phyloP scores from a whole-genome alignment of 768 basidiomycete genomes.

The Imleria badia region DNA sequence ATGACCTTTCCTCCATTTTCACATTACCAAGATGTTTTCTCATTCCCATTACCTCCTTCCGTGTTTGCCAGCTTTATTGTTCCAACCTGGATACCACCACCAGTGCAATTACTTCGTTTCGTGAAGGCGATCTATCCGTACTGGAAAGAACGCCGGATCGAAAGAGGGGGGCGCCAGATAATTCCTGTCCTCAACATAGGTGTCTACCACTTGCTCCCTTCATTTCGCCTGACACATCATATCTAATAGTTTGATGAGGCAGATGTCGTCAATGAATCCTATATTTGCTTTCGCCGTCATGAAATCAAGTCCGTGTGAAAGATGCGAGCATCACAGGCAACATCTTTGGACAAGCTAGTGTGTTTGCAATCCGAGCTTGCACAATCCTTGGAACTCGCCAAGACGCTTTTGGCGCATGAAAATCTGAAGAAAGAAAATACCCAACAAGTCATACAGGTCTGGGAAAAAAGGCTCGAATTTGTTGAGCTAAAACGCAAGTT shows the following conservation, averaged over 20 bases:
- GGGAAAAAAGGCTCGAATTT: constrained; percentile 75
- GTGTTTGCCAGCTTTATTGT: constrained; percentile 68
- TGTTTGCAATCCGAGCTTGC: constrained; percentile 78
- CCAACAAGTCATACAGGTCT: constrained; percentile 60
- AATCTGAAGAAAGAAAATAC: constrained; percentile 65
- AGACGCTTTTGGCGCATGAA: constrained; percentile 69
- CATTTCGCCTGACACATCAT: constrained; percentile 1
- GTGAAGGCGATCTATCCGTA: constrained; percentile 80
- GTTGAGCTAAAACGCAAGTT: constrained; percentile 79
- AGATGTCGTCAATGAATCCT: constrained; percentile 90
- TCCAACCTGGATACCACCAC: constrained; percentile 68
- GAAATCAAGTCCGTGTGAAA: constrained; percentile 94
- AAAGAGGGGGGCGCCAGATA: constrained; percentile 79
- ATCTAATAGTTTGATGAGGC: constrained; percentile 82
- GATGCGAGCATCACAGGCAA: constrained; percentile 87
- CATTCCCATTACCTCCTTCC: constrained; percentile 53
- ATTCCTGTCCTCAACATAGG: constrained; percentile 87
- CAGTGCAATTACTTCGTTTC: constrained; percentile 60
- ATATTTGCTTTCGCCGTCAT: constrained; percentile 94
- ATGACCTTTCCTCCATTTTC: constrained; percentile 71
- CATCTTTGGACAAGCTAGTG: constrained; percentile 86
- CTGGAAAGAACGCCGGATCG: constrained; percentile 84
- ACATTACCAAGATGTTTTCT: constrained; percentile 70
- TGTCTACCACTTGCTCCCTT: neutral
- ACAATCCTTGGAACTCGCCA: constrained; percentile 71